Conservation (phyloP, 306 rosid species). For the Gleditsia sinensis region DNA sequence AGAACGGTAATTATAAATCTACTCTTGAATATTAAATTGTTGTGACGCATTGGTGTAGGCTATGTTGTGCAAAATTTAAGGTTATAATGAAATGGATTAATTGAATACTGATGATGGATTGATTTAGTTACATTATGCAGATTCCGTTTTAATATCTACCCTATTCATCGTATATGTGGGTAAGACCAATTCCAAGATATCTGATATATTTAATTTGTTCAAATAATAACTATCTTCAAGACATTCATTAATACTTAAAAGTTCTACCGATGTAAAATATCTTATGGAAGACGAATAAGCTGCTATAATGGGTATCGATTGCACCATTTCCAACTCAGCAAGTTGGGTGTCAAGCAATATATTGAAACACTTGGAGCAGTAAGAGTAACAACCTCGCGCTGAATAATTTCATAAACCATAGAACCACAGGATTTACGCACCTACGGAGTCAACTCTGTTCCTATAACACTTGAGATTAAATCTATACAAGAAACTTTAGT, state of each 20-base stretch:
- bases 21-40: background rate
- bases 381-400: background rate
- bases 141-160: too few species aligned
- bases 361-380: background rate
- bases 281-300: background rate
- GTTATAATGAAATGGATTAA: too few species aligned
- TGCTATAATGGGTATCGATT: background rate
- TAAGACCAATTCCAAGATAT: too few species aligned
- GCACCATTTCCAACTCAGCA: background rate
- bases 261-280: too few species aligned
- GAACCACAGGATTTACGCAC: conserved; percentile 19
- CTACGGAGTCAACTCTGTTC: conserved; percentile 34
- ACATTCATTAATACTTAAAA: background rate
- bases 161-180: too few species aligned
- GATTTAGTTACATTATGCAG: too few species aligned
- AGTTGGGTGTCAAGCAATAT: background rate
- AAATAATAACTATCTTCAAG: background rate
- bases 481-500: conserved; percentile 56
- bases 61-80: too few species aligned
- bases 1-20: too few species aligned
- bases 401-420: background rate
- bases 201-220: background rate
- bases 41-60: too few species aligned
- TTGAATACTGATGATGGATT: too few species aligned
- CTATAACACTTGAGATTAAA: conserved; percentile 39